A percentile compares a stretch with the other conserved stretches of the same genome.
Conservation (phyloP, 148 eudicot genomes). For the Cornus controversa region DNA sequence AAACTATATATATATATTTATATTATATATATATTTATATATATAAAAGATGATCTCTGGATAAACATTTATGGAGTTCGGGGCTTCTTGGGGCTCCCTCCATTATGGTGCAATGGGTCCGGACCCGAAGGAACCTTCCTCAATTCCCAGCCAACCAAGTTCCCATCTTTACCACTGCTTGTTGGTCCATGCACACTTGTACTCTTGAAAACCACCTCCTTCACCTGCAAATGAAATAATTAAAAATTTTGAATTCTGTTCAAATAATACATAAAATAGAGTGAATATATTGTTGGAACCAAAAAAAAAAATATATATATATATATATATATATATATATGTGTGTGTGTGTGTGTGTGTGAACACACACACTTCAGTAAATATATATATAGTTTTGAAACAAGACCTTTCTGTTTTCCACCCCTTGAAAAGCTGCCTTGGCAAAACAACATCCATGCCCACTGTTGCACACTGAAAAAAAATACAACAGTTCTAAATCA, state of each 20-base stretch:
- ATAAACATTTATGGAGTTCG: not conserved
- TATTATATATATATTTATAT: not conserved
- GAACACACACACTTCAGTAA: not conserved
- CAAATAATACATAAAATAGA: not conserved
- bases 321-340: not conserved
- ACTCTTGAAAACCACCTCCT: not conserved
- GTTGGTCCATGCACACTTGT: not conserved
- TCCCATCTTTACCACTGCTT: not conserved
- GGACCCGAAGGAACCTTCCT: slow-evolving; percentile 48
- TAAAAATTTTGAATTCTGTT: too few relatives aligned
- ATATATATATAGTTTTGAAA: not conserved
- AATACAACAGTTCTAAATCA: not conserved
- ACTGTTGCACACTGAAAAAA: not conserved
- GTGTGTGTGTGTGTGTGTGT: not conserved
- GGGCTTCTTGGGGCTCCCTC: slow-evolving; percentile 39
- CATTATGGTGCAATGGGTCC: slow-evolving; percentile 55
- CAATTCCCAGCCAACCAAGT: slow-evolving; percentile 21
- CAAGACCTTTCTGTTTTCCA: slow-evolving; percentile 9
- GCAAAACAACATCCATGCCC: slow-evolving; percentile 8
- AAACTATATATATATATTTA: not conserved
- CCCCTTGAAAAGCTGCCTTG: slow-evolving; percentile 8
- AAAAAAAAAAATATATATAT: too few relatives aligned
- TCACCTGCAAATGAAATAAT: not conserved
- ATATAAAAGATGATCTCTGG: not conserved
- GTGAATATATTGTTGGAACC: too few relatives aligned